These are phyloP conservation scores for Clonostachys rhizophaga DNA, from an alignment of 2,329 filamentous ascomycete species.

Conservation along the genomic window DNA sequence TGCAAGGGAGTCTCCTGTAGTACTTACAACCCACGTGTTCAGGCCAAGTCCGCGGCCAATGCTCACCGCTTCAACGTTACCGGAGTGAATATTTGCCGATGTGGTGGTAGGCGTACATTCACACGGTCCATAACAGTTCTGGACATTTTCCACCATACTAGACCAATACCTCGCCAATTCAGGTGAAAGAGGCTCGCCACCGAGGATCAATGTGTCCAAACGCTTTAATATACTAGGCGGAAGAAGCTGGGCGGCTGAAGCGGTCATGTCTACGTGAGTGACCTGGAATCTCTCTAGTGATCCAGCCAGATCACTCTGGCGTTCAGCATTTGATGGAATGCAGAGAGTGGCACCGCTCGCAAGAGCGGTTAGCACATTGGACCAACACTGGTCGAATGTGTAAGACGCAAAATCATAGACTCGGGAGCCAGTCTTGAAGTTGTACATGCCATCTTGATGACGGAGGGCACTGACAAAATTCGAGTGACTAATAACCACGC, in stretches of 20 bases:
- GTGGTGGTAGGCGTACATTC: conserved; percentile 34
- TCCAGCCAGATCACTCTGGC: conserved; percentile 4
- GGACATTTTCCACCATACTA: conserved; percentile 32
- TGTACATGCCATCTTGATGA: background rate
- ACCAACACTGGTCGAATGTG: conserved; percentile 7
- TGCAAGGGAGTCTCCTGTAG: conserved; percentile 19
- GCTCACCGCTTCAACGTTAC: conserved; percentile 20
- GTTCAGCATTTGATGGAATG: conserved; percentile 7
- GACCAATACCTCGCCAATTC: conserved; percentile 6
- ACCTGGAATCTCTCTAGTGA: conserved; percentile 7
- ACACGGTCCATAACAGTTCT: conserved; percentile 13
- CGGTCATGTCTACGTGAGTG: conserved; percentile 6
- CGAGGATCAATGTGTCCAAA: conserved; percentile 7
- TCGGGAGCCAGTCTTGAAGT: background rate
- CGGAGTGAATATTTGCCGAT: conserved; percentile 10
- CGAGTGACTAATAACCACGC: conserved; percentile 9
- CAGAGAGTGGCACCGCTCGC: conserved; percentile 7
- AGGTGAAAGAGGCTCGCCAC: conserved; percentile 22
- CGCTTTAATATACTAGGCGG: conserved; percentile 2
- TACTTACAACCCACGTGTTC: conserved; percentile 44
- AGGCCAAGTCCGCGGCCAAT: conserved; percentile 43
- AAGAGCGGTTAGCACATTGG: conserved; percentile 3
- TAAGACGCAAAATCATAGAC: conserved; percentile 5
- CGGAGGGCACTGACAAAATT: conserved; percentile 3
- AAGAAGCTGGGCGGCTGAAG: conserved; percentile 4